Percentiles rank a stretch among this genome's conserved stretches.
phyloP scores from a whole-genome alignment of 352 stramenopile genomes.

The Phytophthora vignae region DNA sequence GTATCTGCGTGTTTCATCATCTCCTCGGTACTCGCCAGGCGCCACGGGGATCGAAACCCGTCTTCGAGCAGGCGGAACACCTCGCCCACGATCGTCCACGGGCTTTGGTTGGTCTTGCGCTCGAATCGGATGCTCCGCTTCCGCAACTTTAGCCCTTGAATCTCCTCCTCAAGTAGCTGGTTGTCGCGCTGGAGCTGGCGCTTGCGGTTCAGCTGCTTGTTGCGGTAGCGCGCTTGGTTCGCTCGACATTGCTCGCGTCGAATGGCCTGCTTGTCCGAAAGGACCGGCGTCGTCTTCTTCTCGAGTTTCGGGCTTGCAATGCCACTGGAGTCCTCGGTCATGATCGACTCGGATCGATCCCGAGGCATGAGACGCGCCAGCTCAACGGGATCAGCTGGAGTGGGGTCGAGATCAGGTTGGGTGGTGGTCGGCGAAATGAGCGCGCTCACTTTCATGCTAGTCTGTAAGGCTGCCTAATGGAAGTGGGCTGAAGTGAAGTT shows the following conservation, averaged over 20 bases:
- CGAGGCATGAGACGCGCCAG: conserved; percentile 15
- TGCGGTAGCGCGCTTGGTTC: conserved; percentile 34
- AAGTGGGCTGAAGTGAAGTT: not conserved
- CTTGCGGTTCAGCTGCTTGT: conserved; percentile 23
- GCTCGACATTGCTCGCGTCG: conserved; percentile 28
- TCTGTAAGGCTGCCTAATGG: too few relatives aligned
- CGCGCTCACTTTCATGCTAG: conserved; percentile 15
- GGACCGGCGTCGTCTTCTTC: conserved; percentile 6
- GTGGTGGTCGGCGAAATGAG: conserved; percentile 16
- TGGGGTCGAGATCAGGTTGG: conserved; percentile 11
- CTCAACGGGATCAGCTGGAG: conserved; percentile 9
- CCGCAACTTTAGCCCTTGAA: conserved; percentile 17
- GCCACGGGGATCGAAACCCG: conserved; percentile 24
- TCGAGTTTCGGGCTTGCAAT: conserved; percentile 10
- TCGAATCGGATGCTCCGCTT: conserved; percentile 8
- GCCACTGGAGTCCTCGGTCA: conserved; percentile 16
- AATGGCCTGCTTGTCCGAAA: conserved; percentile 23
- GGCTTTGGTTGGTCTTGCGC: conserved; percentile 18
- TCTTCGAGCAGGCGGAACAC: conserved; percentile 24
- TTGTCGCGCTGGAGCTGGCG: conserved; percentile 13
- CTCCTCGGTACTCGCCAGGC: conserved; percentile 13
- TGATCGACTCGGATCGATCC: conserved; percentile 10
- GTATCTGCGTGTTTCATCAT: conserved; percentile 20
- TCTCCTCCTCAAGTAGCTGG: conserved; percentile 23
- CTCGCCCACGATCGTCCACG: conserved; percentile 28